phyloP scores from a whole-genome alignment of 2,329 filamentous ascomycete genomes.

The Fonsecaea monophora region DNA sequence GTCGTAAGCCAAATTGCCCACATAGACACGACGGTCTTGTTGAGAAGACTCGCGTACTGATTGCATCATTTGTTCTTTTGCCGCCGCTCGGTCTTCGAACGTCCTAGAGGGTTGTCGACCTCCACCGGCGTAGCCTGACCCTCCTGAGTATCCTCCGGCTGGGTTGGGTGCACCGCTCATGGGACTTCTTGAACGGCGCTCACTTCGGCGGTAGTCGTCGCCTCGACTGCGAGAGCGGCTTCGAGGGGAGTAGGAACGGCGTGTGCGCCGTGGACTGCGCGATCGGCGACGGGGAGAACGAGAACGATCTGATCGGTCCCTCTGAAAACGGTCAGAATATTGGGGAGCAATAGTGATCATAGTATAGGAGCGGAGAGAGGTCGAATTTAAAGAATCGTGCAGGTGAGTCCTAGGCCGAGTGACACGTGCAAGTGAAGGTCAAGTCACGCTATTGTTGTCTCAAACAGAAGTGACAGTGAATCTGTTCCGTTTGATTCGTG shows the following conservation, averaged over 20 bases:
- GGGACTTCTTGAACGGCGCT: conserved; percentile 82
- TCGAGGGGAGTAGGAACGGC: conserved; percentile 79
- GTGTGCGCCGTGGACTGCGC: conserved; percentile 78
- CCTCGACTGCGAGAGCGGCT: conserved; percentile 76
- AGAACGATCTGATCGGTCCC: conserved; percentile 81
- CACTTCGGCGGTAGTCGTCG: conserved; percentile 76
- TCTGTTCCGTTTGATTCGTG: conserved; percentile 16
- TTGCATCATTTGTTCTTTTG: conserved; percentile 96
- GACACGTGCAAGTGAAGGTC: conserved; percentile 29
- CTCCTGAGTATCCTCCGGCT: conserved; percentile 70
- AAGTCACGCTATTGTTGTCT: conserved; percentile 22
- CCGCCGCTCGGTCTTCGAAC: conserved; percentile 80
- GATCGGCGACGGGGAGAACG: conserved; percentile 73
- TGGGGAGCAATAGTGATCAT: conserved; percentile 24
- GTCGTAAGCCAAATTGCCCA: conserved; percentile 98
- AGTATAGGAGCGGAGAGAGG: conserved; percentile 31
- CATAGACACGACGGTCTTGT: conserved; percentile 98
- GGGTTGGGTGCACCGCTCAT: conserved; percentile 73
- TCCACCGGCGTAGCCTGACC: conserved; percentile 61
- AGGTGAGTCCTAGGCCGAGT: conserved; percentile 27
- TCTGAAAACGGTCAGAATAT: conserved; percentile 61
- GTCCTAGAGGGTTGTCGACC: conserved; percentile 71
- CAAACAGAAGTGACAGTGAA: conserved; percentile 27
- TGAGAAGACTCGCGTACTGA: conserved; percentile 92
- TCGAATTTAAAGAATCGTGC: conserved; percentile 27